Percentiles rank a stretch among this genome's conserved stretches.
phyloP scores from a whole-genome alignment of 2,329 filamentous ascomycete species.

The Colletotrichum sidae region DNA sequence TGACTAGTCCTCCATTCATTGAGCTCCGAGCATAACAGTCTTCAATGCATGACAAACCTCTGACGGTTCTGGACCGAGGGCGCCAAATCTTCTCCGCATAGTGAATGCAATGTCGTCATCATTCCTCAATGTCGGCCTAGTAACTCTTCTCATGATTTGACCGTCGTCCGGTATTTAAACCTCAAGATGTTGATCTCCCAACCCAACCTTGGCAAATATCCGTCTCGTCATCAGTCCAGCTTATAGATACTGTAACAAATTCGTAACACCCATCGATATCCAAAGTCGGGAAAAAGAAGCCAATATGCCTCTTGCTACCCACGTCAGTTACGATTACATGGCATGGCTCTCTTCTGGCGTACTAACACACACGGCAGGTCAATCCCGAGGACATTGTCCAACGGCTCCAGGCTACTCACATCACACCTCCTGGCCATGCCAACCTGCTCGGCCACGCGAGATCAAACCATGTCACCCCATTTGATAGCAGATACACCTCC shows the following conservation, averaged over 20 bases:
- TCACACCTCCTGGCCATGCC: slow-evolving; percentile 47
- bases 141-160: neutral
- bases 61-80: slow-evolving; percentile 8
- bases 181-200: slow-evolving; percentile 1
- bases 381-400: slow-evolving; percentile 67
- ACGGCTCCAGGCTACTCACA: slow-evolving; percentile 59
- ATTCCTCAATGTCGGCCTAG: slow-evolving; percentile 23
- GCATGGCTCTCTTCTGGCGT: neutral
- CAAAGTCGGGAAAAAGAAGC: neutral
- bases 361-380: slow-evolving; percentile 49
- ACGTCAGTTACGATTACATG: slow-evolving; percentile 17
- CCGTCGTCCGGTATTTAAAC: slow-evolving; percentile 25
- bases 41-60: slow-evolving; percentile 7
- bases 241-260: neutral
- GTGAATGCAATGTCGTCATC: slow-evolving; percentile 31
- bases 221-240: slow-evolving; percentile 3
- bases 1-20: neutral
- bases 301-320: slow-evolving; percentile 37
- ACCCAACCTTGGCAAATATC: slow-evolving; percentile 3
- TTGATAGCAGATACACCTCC: slow-evolving; percentile 67
- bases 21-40: slow-evolving; percentile 2
- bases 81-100: slow-evolving; percentile 16
- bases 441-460: slow-evolving; percentile 53
- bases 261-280: neutral
- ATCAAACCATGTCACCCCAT: slow-evolving; percentile 66